Evolutionary conservation across 2,329 filamentous ascomycete species (phyloP).

Genomic region (Colletotrichum tanaceti): DNA sequence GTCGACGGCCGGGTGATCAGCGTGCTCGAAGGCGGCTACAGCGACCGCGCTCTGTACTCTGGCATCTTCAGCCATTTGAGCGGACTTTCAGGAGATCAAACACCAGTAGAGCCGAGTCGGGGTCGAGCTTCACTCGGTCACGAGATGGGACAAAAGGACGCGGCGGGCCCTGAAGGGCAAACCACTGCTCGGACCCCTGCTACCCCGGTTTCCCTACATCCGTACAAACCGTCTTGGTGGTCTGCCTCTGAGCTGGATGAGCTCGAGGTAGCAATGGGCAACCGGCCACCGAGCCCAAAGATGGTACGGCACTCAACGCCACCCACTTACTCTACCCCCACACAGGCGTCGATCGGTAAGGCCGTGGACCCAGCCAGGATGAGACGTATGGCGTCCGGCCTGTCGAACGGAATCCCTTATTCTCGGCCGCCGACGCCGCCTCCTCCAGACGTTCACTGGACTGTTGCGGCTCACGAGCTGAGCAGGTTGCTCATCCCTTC

Average conservation of each 20-base stretch:
- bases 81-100: slow-evolving; percentile 75
- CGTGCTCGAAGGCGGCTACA: slow-evolving; percentile 95
- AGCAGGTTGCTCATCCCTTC: slow-evolving; percentile 84
- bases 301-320: slow-evolving; percentile 67
- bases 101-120: slow-evolving; percentile 45
- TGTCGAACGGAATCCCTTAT: slow-evolving; percentile 54
- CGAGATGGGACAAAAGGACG: slow-evolving; percentile 68
- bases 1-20: slow-evolving; percentile 90
- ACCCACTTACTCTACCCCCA: slow-evolving; percentile 87
- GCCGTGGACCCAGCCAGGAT: slow-evolving; percentile 76
- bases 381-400: slow-evolving; percentile 70
- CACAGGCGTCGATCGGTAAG: slow-evolving; percentile 87
- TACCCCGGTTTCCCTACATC: slow-evolving; percentile 49
- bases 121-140: slow-evolving; percentile 60
- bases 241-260: slow-evolving; percentile 71
- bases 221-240: slow-evolving; percentile 81
- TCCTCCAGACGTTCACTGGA: slow-evolving; percentile 86
- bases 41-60: slow-evolving; percentile 87
- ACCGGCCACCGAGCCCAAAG: slow-evolving; percentile 61
- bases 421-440: slow-evolving; percentile 71
- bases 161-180: slow-evolving; percentile 52
- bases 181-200: slow-evolving; percentile 37
- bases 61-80: slow-evolving; percentile 91
- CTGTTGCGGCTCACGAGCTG: slow-evolving; percentile 83
- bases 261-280: slow-evolving; percentile 70